Base-by-base conservation (phyloP, 805 yeast genomes). In the Metschnikowia santaceciliae region DNA sequence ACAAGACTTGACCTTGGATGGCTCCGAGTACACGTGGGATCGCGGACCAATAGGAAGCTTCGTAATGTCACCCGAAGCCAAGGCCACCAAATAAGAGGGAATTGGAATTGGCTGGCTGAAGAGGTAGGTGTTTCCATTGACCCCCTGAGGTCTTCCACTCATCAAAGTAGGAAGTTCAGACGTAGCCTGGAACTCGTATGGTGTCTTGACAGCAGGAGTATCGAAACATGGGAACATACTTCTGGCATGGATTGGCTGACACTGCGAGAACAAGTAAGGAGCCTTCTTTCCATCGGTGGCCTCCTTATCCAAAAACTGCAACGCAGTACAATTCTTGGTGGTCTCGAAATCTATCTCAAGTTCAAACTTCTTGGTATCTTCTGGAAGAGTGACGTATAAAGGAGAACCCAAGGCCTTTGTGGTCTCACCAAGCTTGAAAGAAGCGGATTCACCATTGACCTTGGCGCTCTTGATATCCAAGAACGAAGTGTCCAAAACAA, bases 191-290 rank as follows among this genome's bases (percentile, higher is more conserved):
- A 84, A 82, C 15, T 70, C 65, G 61, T 76, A 87, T 0, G 84
- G 74, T 1, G 90, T 78, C 65, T 90, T 90, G 32, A 90, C 77
- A 0, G 92, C 78, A 1, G 97, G 96, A 0, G 97, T 90, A 67
- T 90, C 97, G 64, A 90, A 90, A 61, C 90, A 87, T 7, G 97
- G 97, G 71, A 87, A 84, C 62, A 90, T 75, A 14, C 92, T 80
- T 61, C 97, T 78, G 6, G 96, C 94, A 63, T 90, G 96, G 56
- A 88, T 90, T 35, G 96, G 90, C 71, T 90, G 96, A 64, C 95
- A 81, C 69, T 90, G 97, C 10, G 96, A 88, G 66, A 90, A 90
- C 51, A 90, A 75, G 66, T 81, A 86, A 0, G 89, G 90, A 23
- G 75, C 74, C 39, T 77, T 78, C 54, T 83, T 80, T 15, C 91